Conservation (phyloP, 208 protist species). For the Acanthamoeba polyphaga region DNA sequence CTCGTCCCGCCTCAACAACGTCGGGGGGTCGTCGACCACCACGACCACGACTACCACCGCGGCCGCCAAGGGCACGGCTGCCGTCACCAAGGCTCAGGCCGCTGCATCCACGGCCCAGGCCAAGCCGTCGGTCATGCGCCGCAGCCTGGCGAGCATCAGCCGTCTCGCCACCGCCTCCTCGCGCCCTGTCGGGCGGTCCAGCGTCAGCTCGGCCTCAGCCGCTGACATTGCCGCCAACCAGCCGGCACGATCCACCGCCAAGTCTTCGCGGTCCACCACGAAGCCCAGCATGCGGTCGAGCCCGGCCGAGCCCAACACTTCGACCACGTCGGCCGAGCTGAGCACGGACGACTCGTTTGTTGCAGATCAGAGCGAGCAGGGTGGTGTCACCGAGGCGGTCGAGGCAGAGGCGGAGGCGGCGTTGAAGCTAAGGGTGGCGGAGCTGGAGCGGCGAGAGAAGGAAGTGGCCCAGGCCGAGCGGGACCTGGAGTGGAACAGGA, state of each 20-base stretch:
- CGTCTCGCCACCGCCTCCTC: background rate
- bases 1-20: background rate
- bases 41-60: background rate
- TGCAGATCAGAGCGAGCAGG: background rate
- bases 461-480: background rate
- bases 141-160: background rate
- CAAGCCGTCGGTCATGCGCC: background rate
- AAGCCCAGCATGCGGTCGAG: background rate
- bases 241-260: background rate
- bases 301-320: too few species aligned
- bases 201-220: background rate
- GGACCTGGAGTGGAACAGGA: conserved; percentile 9
- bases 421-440: background rate
- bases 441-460: conserved; percentile 18
- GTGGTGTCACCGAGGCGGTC: too few species aligned
- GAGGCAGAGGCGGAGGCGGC: background rate
- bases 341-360: background rate
- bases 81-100: background rate
- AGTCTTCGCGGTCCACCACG: background rate
- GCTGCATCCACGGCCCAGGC: background rate
- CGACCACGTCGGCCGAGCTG: too few species aligned
- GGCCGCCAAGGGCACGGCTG: too few species aligned
- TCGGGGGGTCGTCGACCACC: background rate
- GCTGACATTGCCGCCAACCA: background rate
- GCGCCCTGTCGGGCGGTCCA: background rate